Evolutionary conservation across 1,284 basidiomycete species (phyloP), one percentile per base, ranked within the genome.

Genomic region (Tranzscheliella williamsii): DNA sequence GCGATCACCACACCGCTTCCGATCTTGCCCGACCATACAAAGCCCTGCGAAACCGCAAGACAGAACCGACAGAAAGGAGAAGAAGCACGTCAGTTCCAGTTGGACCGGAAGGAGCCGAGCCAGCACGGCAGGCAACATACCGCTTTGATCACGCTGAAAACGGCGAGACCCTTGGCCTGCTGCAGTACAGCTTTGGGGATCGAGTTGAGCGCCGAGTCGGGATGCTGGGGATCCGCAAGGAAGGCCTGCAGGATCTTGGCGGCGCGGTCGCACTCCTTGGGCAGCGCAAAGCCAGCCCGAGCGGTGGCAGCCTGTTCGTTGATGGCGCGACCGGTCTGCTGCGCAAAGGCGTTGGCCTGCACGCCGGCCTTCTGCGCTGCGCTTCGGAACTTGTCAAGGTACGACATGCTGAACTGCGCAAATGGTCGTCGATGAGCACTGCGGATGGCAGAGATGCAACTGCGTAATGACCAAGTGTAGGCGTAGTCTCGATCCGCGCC

Each of bases 1-100:
- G 94, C 90, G 70, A 96, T 88, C 75, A 98, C 92, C 50, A 98
- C 80, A 8, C 94, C 94, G 0, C 89, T 91, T 27, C 94, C 94
- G 1, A 90, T 91, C 79, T 93, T 94, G 41, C 91, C 94, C 8
- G 90, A 92, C 83, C 96, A 95, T 47, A 96, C 86, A 81, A 96
- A 96, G 2, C 93, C 92, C 5, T 40, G 68, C 32, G 64, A 60
- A 34, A 18, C 32, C 8, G 18, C n/a, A 29, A n/a, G 27, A n/a
- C 11, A 29, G 9, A 11, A 29, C 27, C 9, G 27, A 29, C 11
- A 29, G 27, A n/a, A n/a, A 29, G 27, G n/a, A n/a, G 27, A 29
- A n/a, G 27, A 29, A n/a, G 27, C 27, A n/a, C 9, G n/a, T 9
- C 11, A 29, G 27, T n/a, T 17, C 8, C 32, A 20, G 32, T 9